Percentiles rank a stretch among this genome's conserved stretches.
These are phyloP conservation scores for Cnidoscolus chayamansa DNA, from an alignment of 441 rosid genomes.

Conservation along the genomic window DNA sequence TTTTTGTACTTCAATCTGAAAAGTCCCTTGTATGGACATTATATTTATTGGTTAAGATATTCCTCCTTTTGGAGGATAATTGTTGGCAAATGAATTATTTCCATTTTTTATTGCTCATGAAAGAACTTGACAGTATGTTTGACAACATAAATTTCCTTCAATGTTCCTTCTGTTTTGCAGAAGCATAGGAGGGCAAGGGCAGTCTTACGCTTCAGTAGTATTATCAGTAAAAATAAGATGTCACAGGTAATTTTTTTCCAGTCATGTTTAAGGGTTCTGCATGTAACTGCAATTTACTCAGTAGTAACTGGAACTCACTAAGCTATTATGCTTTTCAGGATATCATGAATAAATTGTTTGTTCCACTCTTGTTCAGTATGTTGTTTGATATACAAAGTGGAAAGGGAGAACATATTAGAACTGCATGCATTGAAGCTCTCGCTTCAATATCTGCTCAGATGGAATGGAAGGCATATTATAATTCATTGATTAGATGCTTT, in stretches of 20 bases:
- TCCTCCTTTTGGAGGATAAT: neutral
- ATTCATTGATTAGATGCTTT: conserved; percentile 69
- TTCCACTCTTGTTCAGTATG: conserved; percentile 81
- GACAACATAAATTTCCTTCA: neutral
- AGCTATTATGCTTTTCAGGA: conserved; percentile 50
- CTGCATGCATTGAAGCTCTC: conserved; percentile 73
- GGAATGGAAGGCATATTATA: conserved; percentile 79
- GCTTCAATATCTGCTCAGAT: conserved; percentile 68
- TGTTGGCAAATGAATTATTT: conserved; percentile 4
- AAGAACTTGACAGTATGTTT: neutral
- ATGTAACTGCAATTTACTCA: neutral
- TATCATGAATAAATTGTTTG: conserved; percentile 65
- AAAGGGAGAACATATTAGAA: conserved; percentile 59
- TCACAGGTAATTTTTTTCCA: conserved; percentile 50
- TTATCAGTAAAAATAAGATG: conserved; percentile 42
- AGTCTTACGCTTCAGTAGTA: conserved; percentile 53
- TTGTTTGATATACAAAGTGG: conserved; percentile 74
- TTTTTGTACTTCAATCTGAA: conserved; percentile 11
- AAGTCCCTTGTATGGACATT: neutral
- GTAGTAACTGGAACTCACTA: conserved; percentile 26
- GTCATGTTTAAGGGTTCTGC: conserved; percentile 3
- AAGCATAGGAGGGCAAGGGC: conserved; percentile 81
- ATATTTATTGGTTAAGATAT: neutral
- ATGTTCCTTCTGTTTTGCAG: conserved; percentile 42
- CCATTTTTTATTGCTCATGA: neutral